Base-by-base conservation (phyloP, 805 yeast genomes). In the Lachancea sp. region DNA sequence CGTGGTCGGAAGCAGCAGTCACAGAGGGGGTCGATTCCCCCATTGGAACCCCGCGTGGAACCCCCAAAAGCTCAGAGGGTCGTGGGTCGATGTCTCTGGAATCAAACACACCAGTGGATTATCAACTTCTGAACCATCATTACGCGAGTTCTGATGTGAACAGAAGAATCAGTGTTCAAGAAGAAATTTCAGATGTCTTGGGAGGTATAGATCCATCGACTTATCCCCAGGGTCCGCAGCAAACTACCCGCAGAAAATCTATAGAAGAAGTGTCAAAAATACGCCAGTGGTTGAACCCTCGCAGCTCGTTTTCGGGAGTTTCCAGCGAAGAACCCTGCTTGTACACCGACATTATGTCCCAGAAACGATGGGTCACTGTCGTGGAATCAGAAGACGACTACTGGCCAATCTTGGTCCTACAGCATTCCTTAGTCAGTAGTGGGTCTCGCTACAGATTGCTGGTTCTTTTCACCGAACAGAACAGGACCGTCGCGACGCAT, bases 271-370 rank as follows among this genome's bases (percentile, higher is more conserved):
- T 59, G 18, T 62, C 58, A 45, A 56, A 62, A 50, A 55, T 62
- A 9, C 54, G 65, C 44, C 65, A 61, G 36, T 47, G 57, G 31
- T 39, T 62, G 44, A 63, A 63, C 41, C 68, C 68, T n/a, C 52
- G 68, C 44, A 60, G 65, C 47, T 63, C 68, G 1, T 62, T 63
- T 37, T 60, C 68, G 6, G 63, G 63, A 7, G 48, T 47, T 3
- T 53, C 62, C 2, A 25, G 51, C 4, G 51, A 55, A 41, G 62
- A 57, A 41, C 58, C 59, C 3, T 22, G 19, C 7, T 22, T 31
- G 16, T 27, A 27, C 36, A 16, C 8, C 11, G 12, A n/a, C 11
- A 26, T n/a, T n/a, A 35, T 27, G 46, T 50, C 46, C 25, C 17
- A 26, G 39, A 42, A 42, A 7, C 48, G 63, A 41, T 63, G 67